These are phyloP conservation scores for Hydrangea macrophylla DNA, from an alignment of 148 eudicot species.

Conservation along the genomic window DNA sequence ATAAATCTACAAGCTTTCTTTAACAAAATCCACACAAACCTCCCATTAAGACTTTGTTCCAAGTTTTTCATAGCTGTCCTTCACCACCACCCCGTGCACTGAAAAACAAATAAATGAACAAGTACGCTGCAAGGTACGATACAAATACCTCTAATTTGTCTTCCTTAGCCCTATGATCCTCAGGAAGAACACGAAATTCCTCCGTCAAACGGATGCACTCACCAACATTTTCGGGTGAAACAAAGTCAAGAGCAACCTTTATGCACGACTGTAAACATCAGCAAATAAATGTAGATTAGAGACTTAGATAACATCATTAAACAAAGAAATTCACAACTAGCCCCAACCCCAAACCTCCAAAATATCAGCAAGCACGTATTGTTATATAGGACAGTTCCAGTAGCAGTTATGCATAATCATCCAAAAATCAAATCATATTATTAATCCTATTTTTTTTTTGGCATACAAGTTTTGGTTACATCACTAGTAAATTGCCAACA, in stretches of 20 bases:
- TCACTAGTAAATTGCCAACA: not conserved
- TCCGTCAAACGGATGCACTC: conserved; percentile 33
- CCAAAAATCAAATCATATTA: not conserved
- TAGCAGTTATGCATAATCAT: not conserved
- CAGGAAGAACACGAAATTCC: conserved; percentile 31
- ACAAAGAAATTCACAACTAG: not conserved
- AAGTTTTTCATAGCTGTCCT: too few relatives aligned
- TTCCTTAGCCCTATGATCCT: conserved; percentile 25
- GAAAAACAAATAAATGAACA: not conserved
- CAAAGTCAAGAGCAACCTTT: conserved; percentile 36
- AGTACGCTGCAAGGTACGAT: not conserved
- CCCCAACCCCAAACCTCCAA: too few relatives aligned
- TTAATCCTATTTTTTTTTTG: too few relatives aligned
- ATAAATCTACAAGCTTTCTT: too few relatives aligned
- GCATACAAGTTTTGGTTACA: too few relatives aligned
- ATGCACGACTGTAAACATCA: conserved; percentile 28
- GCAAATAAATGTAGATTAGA: not conserved
- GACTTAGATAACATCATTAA: not conserved
- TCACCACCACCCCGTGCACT: not conserved
- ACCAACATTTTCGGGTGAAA: conserved; percentile 31
- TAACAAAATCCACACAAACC: too few relatives aligned
- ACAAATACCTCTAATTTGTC: conserved; percentile 31
- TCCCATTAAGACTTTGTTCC: too few relatives aligned
- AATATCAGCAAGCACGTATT: too few relatives aligned
- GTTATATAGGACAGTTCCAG: too few relatives aligned